Evolutionary conservation across 2,329 filamentous ascomycete species (phyloP).

Genomic region (Dendrostoma leiphaemia): DNA sequence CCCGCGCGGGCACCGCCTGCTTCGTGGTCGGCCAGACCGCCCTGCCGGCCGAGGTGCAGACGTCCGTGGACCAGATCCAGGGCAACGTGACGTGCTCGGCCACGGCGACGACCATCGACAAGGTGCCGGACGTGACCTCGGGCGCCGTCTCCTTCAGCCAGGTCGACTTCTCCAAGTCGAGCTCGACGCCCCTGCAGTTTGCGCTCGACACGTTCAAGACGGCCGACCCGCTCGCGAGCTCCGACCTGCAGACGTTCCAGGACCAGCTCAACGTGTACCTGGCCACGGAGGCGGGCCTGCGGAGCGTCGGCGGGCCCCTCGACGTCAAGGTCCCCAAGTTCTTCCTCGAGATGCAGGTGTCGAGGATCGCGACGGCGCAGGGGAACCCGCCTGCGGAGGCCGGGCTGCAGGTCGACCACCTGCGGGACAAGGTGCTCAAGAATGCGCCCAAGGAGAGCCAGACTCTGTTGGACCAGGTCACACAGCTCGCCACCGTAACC

Average conservation of each 20-base stretch:
- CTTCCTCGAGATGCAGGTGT: slow-evolving; percentile 59
- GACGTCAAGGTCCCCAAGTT: slow-evolving; percentile 63
- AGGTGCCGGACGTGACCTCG: slow-evolving; percentile 56
- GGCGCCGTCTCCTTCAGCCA: slow-evolving; percentile 48
- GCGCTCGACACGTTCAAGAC: slow-evolving; percentile 54
- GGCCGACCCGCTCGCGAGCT: slow-evolving; percentile 43
- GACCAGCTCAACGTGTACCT: slow-evolving; percentile 54
- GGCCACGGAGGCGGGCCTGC: slow-evolving; percentile 58
- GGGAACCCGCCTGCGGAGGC: slow-evolving; percentile 51
- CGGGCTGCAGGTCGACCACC: slow-evolving; percentile 53
- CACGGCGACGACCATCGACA: slow-evolving; percentile 44
- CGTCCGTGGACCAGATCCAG: slow-evolving; percentile 40
- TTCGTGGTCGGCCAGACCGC: slow-evolving; percentile 50
- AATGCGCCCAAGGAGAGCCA: slow-evolving; percentile 50
- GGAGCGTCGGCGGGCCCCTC: slow-evolving; percentile 50
- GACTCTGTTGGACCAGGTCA: slow-evolving; percentile 51
- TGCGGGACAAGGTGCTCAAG: slow-evolving; percentile 55
- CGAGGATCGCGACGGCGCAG: slow-evolving; percentile 58
- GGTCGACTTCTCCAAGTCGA: slow-evolving; percentile 54
- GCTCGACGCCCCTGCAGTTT: slow-evolving; percentile 48
- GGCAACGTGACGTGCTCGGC: slow-evolving; percentile 47
- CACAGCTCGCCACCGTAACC: slow-evolving; percentile 28
- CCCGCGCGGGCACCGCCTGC: slow-evolving; percentile 48
- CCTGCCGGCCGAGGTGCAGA: slow-evolving; percentile 49
- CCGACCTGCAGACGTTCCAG: slow-evolving; percentile 51